phyloP scores from a whole-genome alignment of 2,329 filamentous ascomycete genomes.

The Talaromyces islandicus region DNA sequence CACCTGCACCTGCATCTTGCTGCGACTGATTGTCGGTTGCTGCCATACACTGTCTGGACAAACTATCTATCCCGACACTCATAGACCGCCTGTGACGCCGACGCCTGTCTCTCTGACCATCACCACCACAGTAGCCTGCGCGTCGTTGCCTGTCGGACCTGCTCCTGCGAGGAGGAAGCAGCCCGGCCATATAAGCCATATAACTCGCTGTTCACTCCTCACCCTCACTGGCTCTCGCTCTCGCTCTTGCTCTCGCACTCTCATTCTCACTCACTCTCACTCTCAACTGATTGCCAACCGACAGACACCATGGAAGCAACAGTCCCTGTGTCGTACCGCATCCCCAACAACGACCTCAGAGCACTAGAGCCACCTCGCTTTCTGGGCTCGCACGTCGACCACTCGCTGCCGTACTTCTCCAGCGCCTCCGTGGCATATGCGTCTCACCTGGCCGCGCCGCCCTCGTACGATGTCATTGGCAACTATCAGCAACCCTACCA shows the following conservation, averaged over 20 bases:
- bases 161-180: background rate
- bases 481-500: conserved; percentile 26
- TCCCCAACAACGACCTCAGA: conserved; percentile 31
- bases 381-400: conserved; percentile 27
- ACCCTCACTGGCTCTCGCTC: background rate
- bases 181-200: background rate
- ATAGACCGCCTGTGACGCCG: too few species aligned
- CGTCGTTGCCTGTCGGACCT: background rate
- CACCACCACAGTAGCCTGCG: background rate
- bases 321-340: conserved; percentile 36
- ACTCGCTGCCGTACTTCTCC: conserved; percentile 32
- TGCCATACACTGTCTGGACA: too few species aligned
- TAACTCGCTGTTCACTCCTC: too few species aligned
- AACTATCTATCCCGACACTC: background rate
- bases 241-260: too few species aligned
- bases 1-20: background rate
- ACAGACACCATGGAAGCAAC: conserved; percentile 32
- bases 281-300: background rate
- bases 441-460: conserved; percentile 27
- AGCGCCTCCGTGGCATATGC: conserved; percentile 31
- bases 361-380: conserved; percentile 31
- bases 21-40: background rate
- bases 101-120: background rate
- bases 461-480: conserved; percentile 25
- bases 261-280: background rate